Evolutionary conservation across 2,329 filamentous ascomycete species (phyloP).

Genomic region (Fusarium torulosum): DNA sequence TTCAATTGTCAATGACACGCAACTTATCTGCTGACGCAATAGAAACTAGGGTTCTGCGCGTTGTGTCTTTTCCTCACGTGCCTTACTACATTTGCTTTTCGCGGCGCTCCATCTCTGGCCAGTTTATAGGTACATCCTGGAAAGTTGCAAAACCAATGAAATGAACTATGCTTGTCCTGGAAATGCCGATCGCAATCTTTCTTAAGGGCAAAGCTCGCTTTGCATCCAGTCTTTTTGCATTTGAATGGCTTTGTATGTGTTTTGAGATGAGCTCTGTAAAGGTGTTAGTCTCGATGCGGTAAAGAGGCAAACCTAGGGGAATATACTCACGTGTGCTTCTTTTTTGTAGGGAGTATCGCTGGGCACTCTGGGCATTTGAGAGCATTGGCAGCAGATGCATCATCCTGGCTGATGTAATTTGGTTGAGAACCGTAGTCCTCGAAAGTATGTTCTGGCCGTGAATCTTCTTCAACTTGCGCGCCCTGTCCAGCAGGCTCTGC

Average conservation of each 20-base stretch:
- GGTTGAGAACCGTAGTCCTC: not conserved
- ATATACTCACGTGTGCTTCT: not conserved
- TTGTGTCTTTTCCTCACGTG: not conserved
- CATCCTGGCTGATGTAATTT: not conserved
- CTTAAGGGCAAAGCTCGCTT: not conserved
- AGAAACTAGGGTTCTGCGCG: not conserved
- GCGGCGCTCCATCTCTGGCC: not conserved
- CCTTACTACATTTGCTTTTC: not conserved
- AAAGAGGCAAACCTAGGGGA: too few species aligned
- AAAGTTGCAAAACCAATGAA: conserved; percentile 1
- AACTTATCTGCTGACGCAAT: not conserved
- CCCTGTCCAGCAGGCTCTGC: conserved; percentile 17
- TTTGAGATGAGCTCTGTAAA: not conserved
- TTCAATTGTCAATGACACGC: not conserved
- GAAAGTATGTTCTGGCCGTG: conserved; percentile 3
- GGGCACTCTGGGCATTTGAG: not conserved
- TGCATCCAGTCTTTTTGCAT: not conserved
- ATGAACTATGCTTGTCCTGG: not conserved
- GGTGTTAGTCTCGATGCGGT: not conserved
- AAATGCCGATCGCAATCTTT: not conserved
- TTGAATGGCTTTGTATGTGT: conserved; percentile 4
- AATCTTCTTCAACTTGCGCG: conserved; percentile 5
- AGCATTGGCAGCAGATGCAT: too few species aligned
- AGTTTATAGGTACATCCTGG: not conserved
- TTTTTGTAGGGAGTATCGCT: not conserved